Conservation (phyloP, 2,329 filamentous ascomycete species). For the Stachybotrys elegans region DNA sequence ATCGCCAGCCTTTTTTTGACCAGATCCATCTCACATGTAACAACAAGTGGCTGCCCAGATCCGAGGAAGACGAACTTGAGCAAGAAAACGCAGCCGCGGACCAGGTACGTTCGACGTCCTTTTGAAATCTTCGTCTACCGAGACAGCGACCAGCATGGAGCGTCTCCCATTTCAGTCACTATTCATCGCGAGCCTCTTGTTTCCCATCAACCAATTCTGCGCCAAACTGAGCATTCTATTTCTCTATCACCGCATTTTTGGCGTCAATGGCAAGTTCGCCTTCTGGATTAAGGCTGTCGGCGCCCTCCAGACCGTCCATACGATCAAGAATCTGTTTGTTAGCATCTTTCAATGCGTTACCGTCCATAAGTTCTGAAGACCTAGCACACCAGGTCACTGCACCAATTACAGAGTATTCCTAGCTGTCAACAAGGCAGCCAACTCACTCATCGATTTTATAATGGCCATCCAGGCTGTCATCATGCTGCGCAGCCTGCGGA, state of each 20-base stretch:
- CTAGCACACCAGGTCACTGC: background rate
- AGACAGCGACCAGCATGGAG: background rate
- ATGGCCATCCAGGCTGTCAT: background rate
- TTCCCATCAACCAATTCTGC: background rate
- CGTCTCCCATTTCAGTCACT: background rate
- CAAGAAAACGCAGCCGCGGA: background rate
- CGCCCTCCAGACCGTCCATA: background rate
- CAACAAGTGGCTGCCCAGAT: background rate
- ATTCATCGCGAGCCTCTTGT: background rate
- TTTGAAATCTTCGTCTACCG: background rate
- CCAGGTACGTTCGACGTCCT: background rate
- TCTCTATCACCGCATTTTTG: background rate
- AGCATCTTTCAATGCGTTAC: background rate
- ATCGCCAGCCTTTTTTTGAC: background rate
- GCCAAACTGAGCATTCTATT: background rate
- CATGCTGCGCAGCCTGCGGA: background rate
- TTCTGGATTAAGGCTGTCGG: background rate
- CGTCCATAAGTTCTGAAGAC: background rate
- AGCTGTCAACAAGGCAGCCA: background rate
- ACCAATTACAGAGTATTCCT: background rate
- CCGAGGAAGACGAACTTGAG: background rate
- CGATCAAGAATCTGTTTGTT: background rate
- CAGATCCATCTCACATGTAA: background rate
- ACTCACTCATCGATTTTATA: background rate
- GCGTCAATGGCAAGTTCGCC: background rate